phyloP scores from a whole-genome alignment of 2,329 filamentous ascomycete species.

The Neopestalotiopsis rosae region DNA sequence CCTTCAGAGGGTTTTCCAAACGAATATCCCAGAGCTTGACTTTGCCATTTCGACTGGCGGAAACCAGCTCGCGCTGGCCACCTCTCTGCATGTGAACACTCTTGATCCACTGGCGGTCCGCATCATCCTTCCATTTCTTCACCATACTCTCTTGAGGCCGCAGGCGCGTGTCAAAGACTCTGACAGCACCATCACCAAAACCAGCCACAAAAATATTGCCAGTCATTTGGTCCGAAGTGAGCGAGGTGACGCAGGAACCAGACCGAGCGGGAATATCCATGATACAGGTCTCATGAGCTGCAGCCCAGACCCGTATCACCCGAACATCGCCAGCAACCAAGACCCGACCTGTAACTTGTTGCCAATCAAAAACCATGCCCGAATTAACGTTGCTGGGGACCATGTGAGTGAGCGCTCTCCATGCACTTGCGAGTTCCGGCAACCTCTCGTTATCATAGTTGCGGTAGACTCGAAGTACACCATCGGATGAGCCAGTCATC shows the following conservation, averaged over 20 bases:
- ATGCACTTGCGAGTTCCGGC: slow-evolving; percentile 86
- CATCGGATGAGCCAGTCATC: slow-evolving; percentile 94
- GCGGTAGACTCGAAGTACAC: slow-evolving; percentile 90
- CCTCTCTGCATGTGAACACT: slow-evolving; percentile 97
- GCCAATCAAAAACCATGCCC: slow-evolving; percentile 97
- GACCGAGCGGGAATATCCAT: slow-evolving; percentile 95
- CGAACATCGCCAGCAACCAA: slow-evolving; percentile 97
- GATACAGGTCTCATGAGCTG: slow-evolving; percentile 88
- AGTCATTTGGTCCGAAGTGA: slow-evolving; percentile 97
- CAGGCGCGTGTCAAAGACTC: slow-evolving; percentile 89
- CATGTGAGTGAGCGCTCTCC: slow-evolving; percentile 91
- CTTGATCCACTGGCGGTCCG: slow-evolving; percentile 86
- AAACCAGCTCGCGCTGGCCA: slow-evolving; percentile 88
- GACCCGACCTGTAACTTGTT: slow-evolving; percentile 93
- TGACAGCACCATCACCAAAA: slow-evolving; percentile 92
- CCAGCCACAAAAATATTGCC: slow-evolving; percentile 95
- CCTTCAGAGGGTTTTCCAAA: slow-evolving; percentile 77
- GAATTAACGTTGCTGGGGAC: slow-evolving; percentile 94
- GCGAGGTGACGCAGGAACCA: slow-evolving; percentile 91
- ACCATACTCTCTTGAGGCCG: slow-evolving; percentile 91
- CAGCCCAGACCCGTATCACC: slow-evolving; percentile 95
- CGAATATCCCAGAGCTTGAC: slow-evolving; percentile 97
- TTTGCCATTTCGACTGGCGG: slow-evolving; percentile 89
- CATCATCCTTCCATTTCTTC: slow-evolving; percentile 93
- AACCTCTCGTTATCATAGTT: slow-evolving; percentile 82